Percentiles rank a stretch among this genome's conserved stretches.
These are phyloP conservation scores for Tetrapisispora iriomotensis DNA, from an alignment of 805 yeast species.

Conservation along the genomic window DNA sequence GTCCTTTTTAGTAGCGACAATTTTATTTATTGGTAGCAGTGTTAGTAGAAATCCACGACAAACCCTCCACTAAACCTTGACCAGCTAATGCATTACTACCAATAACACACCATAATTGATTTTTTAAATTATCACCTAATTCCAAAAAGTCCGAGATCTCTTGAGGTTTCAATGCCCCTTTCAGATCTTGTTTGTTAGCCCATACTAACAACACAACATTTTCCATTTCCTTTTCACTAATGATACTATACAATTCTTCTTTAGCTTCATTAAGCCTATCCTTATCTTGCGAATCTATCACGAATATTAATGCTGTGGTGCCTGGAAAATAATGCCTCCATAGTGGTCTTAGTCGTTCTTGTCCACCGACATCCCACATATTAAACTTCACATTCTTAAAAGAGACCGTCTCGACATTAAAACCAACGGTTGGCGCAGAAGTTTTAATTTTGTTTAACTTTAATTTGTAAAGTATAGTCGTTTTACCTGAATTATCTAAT, in stretches of 20 bases:
- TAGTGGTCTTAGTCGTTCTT: slow-evolving; percentile 78
- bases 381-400: slow-evolving; percentile 76
- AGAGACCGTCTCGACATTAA: slow-evolving; percentile 80
- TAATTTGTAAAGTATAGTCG: slow-evolving; percentile 75
- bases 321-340: slow-evolving; percentile 97
- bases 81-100: slow-evolving; percentile 88
- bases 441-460: slow-evolving; percentile 66
- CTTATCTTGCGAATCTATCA: slow-evolving; percentile 72
- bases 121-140: slow-evolving; percentile 44
- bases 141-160: slow-evolving; percentile 68
- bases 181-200: slow-evolving; percentile 82
- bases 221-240: slow-evolving; percentile 75
- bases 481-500: slow-evolving; percentile 87
- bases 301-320: slow-evolving; percentile 84
- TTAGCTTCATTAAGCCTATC: slow-evolving; percentile 69
- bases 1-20: not conserved
- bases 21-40: slow-evolving; percentile 20
- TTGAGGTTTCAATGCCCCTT: slow-evolving; percentile 63
- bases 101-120: slow-evolving; percentile 83
- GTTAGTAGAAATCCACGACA: slow-evolving; percentile 75
- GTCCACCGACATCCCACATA: slow-evolving; percentile 96
- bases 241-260: slow-evolving; percentile 64
- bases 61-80: slow-evolving; percentile 79
- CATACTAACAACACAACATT: slow-evolving; percentile 71
- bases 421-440: slow-evolving; percentile 90